phyloP scores from a whole-genome alignment of 768 basidiomycete genomes.

The Ramaria sp. region DNA sequence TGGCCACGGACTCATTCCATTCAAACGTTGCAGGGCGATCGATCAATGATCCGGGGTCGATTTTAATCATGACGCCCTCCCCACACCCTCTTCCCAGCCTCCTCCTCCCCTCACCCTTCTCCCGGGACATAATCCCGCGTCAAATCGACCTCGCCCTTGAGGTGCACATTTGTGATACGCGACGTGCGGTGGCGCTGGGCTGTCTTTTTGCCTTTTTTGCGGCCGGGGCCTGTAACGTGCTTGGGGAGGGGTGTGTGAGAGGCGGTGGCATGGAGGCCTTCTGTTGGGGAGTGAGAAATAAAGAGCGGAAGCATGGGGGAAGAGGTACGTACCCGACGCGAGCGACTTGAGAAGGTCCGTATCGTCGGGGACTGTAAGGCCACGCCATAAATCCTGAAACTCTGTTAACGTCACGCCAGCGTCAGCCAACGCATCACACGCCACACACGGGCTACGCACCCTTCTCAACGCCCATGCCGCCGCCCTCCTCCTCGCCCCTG shows the following conservation, averaged over 20 bases:
- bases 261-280: slow-evolving; percentile 73
- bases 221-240: slow-evolving; percentile 48
- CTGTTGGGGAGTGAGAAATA: slow-evolving; percentile 23
- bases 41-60: too few relatives aligned
- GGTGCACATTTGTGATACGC: slow-evolving; percentile 81
- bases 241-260: slow-evolving; percentile 45
- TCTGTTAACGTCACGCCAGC: slow-evolving; percentile 34
- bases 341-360: slow-evolving; percentile 73
- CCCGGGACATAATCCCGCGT: slow-evolving; percentile 4
- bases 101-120: too few relatives aligned
- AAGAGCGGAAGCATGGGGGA: background rate
- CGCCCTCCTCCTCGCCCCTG: slow-evolving; percentile 61
- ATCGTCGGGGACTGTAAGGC: slow-evolving; percentile 74
- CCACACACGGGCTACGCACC: slow-evolving; percentile 40
- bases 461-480: slow-evolving; percentile 67
- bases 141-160: slow-evolving; percentile 79
- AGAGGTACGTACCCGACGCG: slow-evolving; percentile 44
- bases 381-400: slow-evolving; percentile 82
- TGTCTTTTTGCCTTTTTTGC: slow-evolving; percentile 76
- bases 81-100: too few relatives aligned
- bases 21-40: too few relatives aligned
- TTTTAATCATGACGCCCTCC: too few relatives aligned
- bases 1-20: too few relatives aligned
- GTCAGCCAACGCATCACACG: too few relatives aligned
- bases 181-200: slow-evolving; percentile 65